A percentile compares a stretch with the other conserved stretches of the same genome.
These are phyloP conservation scores for Scleromitrula shiraiana DNA, from an alignment of 2,329 filamentous ascomycete species.

Conservation along the genomic window DNA sequence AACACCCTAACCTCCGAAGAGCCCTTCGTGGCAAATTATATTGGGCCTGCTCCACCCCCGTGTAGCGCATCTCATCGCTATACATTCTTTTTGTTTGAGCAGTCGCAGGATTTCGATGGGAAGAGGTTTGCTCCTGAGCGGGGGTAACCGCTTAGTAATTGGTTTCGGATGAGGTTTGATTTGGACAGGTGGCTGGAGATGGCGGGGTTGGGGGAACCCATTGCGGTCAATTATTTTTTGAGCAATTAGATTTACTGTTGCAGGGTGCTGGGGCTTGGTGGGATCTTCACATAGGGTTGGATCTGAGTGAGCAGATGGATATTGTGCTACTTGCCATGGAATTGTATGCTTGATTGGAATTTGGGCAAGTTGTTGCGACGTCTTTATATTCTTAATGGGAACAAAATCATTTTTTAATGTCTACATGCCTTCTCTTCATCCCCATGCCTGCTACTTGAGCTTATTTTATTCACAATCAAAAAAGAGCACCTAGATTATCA, in stretches of 20 bases:
- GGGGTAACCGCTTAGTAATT: slow-evolving; percentile 31
- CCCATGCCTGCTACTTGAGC: no score
- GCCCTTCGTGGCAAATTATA: slow-evolving; percentile 34
- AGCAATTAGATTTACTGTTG: slow-evolving; percentile 20
- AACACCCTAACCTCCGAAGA: slow-evolving; percentile 1
- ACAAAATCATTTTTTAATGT: not conserved
- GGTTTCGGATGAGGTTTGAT: slow-evolving; percentile 36
- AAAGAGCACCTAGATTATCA: no score
- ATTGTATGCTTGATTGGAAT: not conserved
- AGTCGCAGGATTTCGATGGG: slow-evolving; percentile 34
- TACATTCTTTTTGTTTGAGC: slow-evolving; percentile 41
- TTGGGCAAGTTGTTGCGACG: not conserved
- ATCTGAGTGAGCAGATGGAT: not conserved
- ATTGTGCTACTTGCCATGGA: not conserved
- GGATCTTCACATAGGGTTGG: not conserved
- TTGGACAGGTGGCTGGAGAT: slow-evolving; percentile 34
- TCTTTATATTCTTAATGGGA: not conserved
- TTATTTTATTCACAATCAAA: no score
- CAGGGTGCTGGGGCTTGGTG: not conserved
- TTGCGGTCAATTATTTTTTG: slow-evolving; percentile 35
- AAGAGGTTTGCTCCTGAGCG: slow-evolving; percentile 29
- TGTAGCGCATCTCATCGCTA: slow-evolving; percentile 41
- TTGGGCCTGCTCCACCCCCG: slow-evolving; percentile 40
- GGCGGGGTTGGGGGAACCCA: slow-evolving; percentile 26
- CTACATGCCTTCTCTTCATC: not conserved